phyloP scores from a whole-genome alignment of 176 grass and related monocot species.

The Miscanthus lutarioriparius region DNA sequence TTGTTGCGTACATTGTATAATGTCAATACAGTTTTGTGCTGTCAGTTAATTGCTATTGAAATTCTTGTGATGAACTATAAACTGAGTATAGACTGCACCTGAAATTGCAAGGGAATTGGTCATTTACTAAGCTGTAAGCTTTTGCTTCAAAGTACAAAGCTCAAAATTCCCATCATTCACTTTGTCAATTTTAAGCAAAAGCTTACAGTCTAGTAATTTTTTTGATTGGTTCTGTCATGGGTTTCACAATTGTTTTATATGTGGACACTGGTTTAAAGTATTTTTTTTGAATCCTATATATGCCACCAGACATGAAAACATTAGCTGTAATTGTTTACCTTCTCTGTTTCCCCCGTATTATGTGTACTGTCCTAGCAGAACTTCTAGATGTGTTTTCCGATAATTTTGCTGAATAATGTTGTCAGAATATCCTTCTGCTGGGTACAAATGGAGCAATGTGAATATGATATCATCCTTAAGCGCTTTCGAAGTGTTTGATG shows the following conservation, averaged over 20 bases:
- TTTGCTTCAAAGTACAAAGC: background rate
- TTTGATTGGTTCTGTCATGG: background rate
- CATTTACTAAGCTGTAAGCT: background rate
- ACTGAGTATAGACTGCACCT: background rate
- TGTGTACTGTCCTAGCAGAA: background rate
- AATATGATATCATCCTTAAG: background rate
- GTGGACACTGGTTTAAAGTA: background rate
- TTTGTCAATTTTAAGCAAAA: background rate
- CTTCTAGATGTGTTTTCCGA: background rate
- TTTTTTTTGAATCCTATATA: background rate
- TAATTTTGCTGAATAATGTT: background rate
- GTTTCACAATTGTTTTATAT: background rate
- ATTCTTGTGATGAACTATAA: background rate
- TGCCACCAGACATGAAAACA: background rate
- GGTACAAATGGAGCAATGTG: background rate
- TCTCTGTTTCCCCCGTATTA: background rate
- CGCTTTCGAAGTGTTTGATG: background rate
- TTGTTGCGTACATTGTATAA: background rate
- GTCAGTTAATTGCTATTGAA: background rate
- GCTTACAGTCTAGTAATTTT: background rate
- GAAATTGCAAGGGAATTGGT: background rate
- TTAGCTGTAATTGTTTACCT: background rate
- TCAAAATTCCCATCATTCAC: background rate
- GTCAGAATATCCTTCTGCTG: background rate
- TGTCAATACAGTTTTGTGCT: background rate